Percentiles rank a stretch among this genome's conserved stretches.
Evolutionary conservation across 1,284 basidiomycete genomes (phyloP).

Genomic region (Exobasidium cylindrosporum): DNA sequence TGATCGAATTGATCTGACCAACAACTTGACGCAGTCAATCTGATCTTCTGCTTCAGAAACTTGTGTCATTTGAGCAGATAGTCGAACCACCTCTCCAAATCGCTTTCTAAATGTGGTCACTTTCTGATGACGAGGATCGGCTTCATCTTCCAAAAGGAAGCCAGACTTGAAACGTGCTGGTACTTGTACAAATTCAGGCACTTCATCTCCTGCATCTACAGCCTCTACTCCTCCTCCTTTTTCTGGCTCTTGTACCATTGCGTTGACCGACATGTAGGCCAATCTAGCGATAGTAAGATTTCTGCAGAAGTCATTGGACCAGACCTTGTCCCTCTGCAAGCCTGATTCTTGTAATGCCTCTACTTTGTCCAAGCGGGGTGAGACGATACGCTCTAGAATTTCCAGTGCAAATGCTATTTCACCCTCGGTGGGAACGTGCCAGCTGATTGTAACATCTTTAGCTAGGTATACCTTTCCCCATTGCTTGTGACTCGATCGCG

Average conservation of each 20-base stretch:
- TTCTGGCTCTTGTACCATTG: conserved; percentile 62
- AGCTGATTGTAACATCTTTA: conserved; percentile 77
- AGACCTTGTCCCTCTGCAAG: conserved; percentile 55
- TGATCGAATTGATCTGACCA: conserved; percentile 55
- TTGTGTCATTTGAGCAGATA: conserved; percentile 64
- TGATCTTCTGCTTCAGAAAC: conserved; percentile 74
- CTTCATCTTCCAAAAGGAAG: conserved; percentile 70
- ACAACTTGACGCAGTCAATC: conserved; percentile 74
- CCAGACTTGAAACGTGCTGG: conserved; percentile 61
- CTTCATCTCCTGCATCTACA: conserved; percentile 63
- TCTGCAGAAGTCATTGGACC: conserved; percentile 92
- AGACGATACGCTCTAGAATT: conserved; percentile 69
- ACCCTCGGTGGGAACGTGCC: conserved; percentile 75
- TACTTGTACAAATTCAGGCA: conserved; percentile 65
- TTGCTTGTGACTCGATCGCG: conserved; percentile 68
- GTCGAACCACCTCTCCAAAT: conserved; percentile 70
- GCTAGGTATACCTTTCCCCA: conserved; percentile 83
- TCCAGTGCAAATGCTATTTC: conserved; percentile 82
- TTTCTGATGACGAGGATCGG: conserved; percentile 72
- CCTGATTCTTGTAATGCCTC: conserved; percentile 60
- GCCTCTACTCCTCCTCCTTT: conserved; percentile 63
- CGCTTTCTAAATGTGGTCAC: conserved; percentile 65
- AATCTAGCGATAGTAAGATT: conserved; percentile 63
- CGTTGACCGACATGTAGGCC: conserved; percentile 71
- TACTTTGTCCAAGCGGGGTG: conserved; percentile 68